phyloP scores from a whole-genome alignment of 139 green algal genomes.

The Coccomyxa sp. region DNA sequence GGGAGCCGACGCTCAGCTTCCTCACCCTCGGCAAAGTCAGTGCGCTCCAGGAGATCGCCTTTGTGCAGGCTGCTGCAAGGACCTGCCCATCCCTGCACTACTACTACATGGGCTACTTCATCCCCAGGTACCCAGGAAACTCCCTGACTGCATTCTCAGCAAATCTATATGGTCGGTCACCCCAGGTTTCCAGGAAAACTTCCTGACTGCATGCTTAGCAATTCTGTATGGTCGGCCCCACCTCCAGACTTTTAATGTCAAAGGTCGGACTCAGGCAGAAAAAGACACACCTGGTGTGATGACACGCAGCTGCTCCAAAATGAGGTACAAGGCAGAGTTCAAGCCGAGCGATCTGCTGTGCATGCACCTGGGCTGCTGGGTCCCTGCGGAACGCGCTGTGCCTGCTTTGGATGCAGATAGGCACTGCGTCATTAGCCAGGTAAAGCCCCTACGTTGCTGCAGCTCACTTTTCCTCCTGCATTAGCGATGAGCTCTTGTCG shows the following conservation, averaged over 20 bases:
- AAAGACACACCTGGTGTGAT: not conserved
- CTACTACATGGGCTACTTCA: conserved; percentile 97
- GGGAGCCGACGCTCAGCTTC: conserved; percentile 63
- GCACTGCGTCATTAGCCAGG: conserved; percentile 9
- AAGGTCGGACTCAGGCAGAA: not conserved
- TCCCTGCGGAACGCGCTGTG: conserved; percentile 27
- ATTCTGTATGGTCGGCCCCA: not conserved
- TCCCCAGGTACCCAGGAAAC: conserved; percentile 46
- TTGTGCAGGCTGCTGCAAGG: conserved; percentile 44
- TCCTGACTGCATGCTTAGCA: not conserved
- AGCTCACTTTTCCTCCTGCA: not conserved
- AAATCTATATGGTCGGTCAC: not conserved
- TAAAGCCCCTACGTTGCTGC: not conserved
- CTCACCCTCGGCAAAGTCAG: conserved; percentile 71
- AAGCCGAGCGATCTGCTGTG: conserved; percentile 87
- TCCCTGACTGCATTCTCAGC: not conserved
- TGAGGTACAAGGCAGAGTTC: conserved; percentile 84
- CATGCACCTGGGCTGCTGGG: conserved; percentile 51
- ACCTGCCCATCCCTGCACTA: conserved; percentile 55
- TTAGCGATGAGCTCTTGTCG: not conserved
- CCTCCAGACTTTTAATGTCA: not conserved
- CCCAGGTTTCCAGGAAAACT: not conserved
- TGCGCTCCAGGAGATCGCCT: conserved; percentile 81
- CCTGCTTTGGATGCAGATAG: conserved; percentile 12
- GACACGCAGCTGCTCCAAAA: conserved; percentile 75